phyloP scores from a whole-genome alignment of 257 asterid species.

The Nicotiana tomentosiformis region DNA sequence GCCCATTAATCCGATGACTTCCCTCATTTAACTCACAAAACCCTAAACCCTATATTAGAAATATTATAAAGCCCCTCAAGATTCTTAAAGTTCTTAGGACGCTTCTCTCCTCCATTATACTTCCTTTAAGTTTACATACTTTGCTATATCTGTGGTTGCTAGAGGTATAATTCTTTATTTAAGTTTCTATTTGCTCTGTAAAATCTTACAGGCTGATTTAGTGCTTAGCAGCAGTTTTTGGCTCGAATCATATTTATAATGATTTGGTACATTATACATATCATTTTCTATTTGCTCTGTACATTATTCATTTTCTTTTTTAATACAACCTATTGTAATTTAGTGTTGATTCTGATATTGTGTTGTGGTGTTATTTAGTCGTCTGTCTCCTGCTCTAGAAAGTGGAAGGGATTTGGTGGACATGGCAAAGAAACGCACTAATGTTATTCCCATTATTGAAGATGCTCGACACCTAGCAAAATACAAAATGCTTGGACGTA shows the following conservation, averaged over 20 bases:
- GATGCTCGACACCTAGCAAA: conserved; percentile 14
- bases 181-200: too few species aligned
- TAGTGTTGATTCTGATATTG: background rate
- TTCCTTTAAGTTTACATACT: background rate
- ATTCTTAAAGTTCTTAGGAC: background rate
- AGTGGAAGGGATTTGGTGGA: conserved; percentile 46
- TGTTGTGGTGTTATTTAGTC: background rate
- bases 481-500: conserved; percentile 13
- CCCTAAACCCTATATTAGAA: background rate
- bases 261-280: too few species aligned
- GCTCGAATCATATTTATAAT: background rate
- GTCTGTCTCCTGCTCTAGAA: background rate
- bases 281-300: too few species aligned
- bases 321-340: background rate
- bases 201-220: background rate
- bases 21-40: too few species aligned
- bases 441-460: conserved; percentile 16
- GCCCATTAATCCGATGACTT: too few species aligned
- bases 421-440: conserved; percentile 47
- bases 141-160: background rate
- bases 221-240: background rate
- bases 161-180: background rate
- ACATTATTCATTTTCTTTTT: too few species aligned
- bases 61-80: background rate
- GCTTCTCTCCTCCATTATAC: background rate